phyloP scores from a whole-genome alignment of 306 rosid genomes.

The Fagus crenata region DNA sequence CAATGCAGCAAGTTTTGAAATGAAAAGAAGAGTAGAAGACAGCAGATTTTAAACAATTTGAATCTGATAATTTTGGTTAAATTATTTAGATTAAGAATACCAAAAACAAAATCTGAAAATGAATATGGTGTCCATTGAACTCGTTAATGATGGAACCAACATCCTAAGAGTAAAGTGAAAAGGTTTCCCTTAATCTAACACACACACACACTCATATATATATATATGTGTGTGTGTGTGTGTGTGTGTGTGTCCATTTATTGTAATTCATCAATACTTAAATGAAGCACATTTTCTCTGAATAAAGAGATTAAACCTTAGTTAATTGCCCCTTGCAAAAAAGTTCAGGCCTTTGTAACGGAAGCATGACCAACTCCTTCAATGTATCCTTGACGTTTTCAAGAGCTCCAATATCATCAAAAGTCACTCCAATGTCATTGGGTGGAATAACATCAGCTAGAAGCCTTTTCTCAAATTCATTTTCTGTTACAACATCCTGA shows the following conservation, averaged over 20 bases:
- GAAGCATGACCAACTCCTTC: slow-evolving; percentile 99
- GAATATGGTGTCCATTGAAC: not conserved
- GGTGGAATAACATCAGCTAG: slow-evolving; percentile 97
- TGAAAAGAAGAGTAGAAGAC: not conserved
- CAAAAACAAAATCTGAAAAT: not conserved
- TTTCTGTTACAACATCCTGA: slow-evolving; percentile 96
- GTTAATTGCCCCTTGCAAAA: slow-evolving; percentile 99
- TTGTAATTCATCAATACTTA: slow-evolving; percentile 9
- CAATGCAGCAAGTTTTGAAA: not conserved
- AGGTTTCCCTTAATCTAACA: not conserved
- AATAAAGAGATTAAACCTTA: slow-evolving; percentile 57
- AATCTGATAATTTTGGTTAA: not conserved
- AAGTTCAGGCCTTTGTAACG: slow-evolving; percentile 97
- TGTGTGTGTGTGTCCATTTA: not conserved
- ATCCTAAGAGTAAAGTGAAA: slow-evolving; percentile 2
- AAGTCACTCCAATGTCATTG: slow-evolving; percentile 93
- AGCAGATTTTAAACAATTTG: not conserved
- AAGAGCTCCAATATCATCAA: slow-evolving; percentile 99
- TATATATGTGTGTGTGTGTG: too few species aligned
- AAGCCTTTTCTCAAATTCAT: slow-evolving; percentile 98
- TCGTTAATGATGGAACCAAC: not conserved
- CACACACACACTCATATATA: too few species aligned
- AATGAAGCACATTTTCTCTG: not conserved
- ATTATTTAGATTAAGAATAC: not conserved
- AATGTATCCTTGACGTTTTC: slow-evolving; percentile 97